Conservation (phyloP, 2,329 filamentous ascomycete genomes). For the Hortaea werneckii region DNA sequence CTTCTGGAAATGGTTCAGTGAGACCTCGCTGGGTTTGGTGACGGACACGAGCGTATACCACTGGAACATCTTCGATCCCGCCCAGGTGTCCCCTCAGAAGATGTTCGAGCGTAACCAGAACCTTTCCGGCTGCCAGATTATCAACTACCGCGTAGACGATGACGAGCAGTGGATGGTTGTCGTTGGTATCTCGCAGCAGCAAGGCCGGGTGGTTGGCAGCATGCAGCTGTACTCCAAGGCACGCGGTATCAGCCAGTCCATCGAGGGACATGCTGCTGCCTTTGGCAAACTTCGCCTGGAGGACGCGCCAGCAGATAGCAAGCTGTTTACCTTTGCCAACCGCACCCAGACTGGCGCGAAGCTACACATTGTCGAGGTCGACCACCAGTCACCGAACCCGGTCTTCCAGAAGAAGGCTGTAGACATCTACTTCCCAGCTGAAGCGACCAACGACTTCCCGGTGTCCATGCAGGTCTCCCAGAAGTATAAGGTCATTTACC, state of each 20-base stretch:
- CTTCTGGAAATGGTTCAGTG: constrained; percentile 99
- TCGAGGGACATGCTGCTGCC: constrained; percentile 91
- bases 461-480: constrained; percentile 95
- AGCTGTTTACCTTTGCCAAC: constrained; percentile 93
- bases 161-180: constrained; percentile 98
- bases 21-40: constrained; percentile 76
- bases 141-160: constrained; percentile 94
- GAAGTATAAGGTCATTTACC: constrained; percentile 92
- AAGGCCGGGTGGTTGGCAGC: constrained; percentile 84
- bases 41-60: constrained; percentile 89
- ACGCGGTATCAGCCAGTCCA: constrained; percentile 91
- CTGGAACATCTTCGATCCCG: constrained; percentile 89
- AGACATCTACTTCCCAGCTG: constrained; percentile 93
- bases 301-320: constrained; percentile 80
- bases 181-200: constrained; percentile 87
- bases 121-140: constrained; percentile 87
- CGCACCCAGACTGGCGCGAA: constrained; percentile 83
- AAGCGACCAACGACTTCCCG: constrained; percentile 94
- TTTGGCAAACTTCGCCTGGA: constrained; percentile 86
- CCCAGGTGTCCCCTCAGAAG: constrained; percentile 72
- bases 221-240: constrained; percentile 98
- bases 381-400: constrained; percentile 82
- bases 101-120: constrained; percentile 91
- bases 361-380: constrained; percentile 94
- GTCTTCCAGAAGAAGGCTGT: constrained; percentile 91